Percentiles rank a stretch among this genome's conserved stretches.
Evolutionary conservation across 768 basidiomycete species (phyloP).

Genomic region (Harrya chromipes): DNA sequence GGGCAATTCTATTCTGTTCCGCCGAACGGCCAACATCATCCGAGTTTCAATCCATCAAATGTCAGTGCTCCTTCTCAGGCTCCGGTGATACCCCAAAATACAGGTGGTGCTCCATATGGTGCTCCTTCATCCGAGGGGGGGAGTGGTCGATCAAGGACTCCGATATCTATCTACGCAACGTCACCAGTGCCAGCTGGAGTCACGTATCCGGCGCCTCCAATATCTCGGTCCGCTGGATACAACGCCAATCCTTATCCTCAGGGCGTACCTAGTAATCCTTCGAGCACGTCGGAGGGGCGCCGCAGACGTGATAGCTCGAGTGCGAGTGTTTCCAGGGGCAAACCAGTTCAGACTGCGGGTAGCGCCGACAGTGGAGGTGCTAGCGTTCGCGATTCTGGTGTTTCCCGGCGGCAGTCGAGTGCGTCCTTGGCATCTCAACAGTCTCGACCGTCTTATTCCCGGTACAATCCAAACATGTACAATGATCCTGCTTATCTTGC

Average conservation of each 20-base stretch:
- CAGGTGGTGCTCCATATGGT: slow-evolving; percentile 7
- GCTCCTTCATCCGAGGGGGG: slow-evolving; percentile 21
- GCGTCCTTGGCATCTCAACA: slow-evolving; percentile 21
- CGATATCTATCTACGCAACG: slow-evolving; percentile 23
- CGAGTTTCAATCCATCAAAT: slow-evolving; percentile 10
- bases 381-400: slow-evolving; percentile 3
- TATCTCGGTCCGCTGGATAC: slow-evolving; percentile 23
- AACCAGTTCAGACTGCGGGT: slow-evolving; percentile 11
- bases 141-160: slow-evolving; percentile 16
- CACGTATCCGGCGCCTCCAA: slow-evolving; percentile 28
- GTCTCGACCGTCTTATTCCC: slow-evolving; percentile 14
- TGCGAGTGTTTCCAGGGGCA: slow-evolving; percentile 3
- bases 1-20: slow-evolving; percentile 13
- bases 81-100: slow-evolving; percentile 23
- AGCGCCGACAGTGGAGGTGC: slow-evolving; percentile 9
- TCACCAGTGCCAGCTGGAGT: slow-evolving; percentile 26
- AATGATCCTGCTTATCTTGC: slow-evolving; percentile 25
- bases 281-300: slow-evolving; percentile 25
- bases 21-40: slow-evolving; percentile 11
- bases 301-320: slow-evolving; percentile 24
- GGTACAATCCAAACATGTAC: slow-evolving; percentile 24
- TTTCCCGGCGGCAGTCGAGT: slow-evolving; percentile 23
- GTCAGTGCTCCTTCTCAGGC: slow-evolving; percentile 7
- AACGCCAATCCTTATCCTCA: slow-evolving; percentile 1
- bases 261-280: slow-evolving; percentile 11